Percentiles rank a stretch among this genome's conserved stretches.
These are phyloP conservation scores for Pichia nakasei DNA, from an alignment of 805 yeast species.

Conservation along the genomic window DNA sequence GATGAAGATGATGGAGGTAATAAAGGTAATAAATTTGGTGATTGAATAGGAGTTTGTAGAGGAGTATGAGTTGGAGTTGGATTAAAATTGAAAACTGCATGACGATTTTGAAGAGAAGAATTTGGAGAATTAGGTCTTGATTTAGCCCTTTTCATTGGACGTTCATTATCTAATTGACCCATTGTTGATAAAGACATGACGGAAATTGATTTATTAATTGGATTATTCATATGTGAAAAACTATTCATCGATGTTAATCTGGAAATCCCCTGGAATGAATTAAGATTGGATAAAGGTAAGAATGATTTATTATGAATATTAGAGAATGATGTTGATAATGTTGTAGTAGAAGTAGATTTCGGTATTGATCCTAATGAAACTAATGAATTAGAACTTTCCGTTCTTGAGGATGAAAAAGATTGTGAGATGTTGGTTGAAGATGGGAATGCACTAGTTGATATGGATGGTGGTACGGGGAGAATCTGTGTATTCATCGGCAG, in stretches of 20 bases:
- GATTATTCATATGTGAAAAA: constrained; percentile 1
- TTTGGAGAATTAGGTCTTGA: constrained; percentile 28
- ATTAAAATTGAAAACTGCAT: constrained; percentile 16
- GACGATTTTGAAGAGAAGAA: constrained; percentile 27
- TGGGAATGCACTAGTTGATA: not conserved
- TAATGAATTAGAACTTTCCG: constrained; percentile 26
- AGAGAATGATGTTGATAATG: constrained; percentile 21
- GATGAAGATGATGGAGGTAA: not conserved
- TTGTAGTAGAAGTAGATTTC: constrained; percentile 20
- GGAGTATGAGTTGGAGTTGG: constrained; percentile 28
- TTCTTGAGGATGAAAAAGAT: too few relatives aligned
- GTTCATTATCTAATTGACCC: constrained; percentile 10
- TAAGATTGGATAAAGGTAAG: not conserved
- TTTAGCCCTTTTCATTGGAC: constrained; percentile 23
- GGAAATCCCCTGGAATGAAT: not conserved
- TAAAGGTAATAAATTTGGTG: constrained; percentile 27
- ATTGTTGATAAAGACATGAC: constrained; percentile 17
- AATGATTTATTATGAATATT: not conserved
- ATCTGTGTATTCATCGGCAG: constrained; percentile 1
- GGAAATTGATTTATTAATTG: not conserved
- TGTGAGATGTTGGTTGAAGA: constrained; percentile 21
- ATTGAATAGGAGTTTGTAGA: constrained; percentile 28
- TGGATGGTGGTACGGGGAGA: constrained; percentile 2
- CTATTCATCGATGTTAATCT: constrained; percentile 19
- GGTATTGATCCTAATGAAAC: constrained; percentile 22